Conservation (phyloP, 805 yeast genomes). For the Sugiyamaella chiloensis region DNA sequence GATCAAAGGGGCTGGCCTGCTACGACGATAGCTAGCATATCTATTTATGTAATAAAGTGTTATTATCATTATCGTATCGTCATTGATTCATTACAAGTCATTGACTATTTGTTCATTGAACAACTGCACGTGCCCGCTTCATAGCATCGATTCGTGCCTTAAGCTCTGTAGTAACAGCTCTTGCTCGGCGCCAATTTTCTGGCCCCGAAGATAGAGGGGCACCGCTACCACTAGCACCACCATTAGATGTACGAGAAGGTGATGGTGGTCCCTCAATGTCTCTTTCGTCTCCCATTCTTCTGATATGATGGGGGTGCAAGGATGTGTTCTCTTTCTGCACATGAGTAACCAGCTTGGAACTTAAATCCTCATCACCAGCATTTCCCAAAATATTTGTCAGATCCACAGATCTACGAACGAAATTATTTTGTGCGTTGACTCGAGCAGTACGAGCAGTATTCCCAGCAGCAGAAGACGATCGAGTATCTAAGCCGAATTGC, state of each 20-base stretch:
- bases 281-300: neutral
- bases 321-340: neutral
- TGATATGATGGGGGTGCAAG: slow-evolving; percentile 1
- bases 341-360: neutral
- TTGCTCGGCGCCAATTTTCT: slow-evolving; percentile 78
- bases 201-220: neutral
- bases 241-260: neutral
- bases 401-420: slow-evolving; percentile 19
- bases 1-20: too few relatives aligned
- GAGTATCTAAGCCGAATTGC: slow-evolving; percentile 19
- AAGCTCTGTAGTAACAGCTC: slow-evolving; percentile 81
- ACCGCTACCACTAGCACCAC: slow-evolving; percentile 1
- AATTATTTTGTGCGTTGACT: neutral
- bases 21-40: too few relatives aligned
- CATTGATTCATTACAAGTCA: too few relatives aligned
- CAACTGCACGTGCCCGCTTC: slow-evolving; percentile 42
- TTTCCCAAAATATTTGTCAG: slow-evolving; percentile 8
- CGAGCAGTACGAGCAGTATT: neutral
- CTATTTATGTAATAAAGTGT: too few relatives aligned
- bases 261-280: slow-evolving; percentile 9
- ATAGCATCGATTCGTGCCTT: slow-evolving; percentile 85
- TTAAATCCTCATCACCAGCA: slow-evolving; percentile 4
- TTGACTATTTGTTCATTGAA: slow-evolving; percentile 3
- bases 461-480: slow-evolving; percentile 9
- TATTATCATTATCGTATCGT: too few relatives aligned